Base-by-base conservation (phyloP, 768 basidiomycete species). In the Trametes villosa region DNA sequence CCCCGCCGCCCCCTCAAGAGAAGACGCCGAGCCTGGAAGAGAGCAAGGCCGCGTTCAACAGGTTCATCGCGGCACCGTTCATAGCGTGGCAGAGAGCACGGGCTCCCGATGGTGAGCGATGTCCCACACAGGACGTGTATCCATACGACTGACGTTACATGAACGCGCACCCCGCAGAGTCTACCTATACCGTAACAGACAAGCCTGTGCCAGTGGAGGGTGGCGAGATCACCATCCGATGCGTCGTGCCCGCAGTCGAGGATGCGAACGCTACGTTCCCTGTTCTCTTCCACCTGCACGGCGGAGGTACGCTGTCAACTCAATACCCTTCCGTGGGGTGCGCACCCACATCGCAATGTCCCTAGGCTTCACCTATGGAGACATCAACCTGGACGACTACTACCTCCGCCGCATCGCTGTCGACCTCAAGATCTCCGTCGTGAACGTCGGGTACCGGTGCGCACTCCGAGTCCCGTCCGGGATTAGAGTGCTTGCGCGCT, bases 361-460 rank as follows among this genome's bases (percentile, higher is more conserved):
- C 1, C 8, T 18, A 66, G 65, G 65, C 15, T 66, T 33, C 31
- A 40, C 34, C n/a, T 18, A 50, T 13, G 65, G 65, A 0, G 26
- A 4, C 24, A n/a, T 63, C 9, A 49, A 68, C 8, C n/a, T 63
- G 9, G 67, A 71, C 50, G 71, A 71, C 27, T 53, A 49, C 29
- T 18, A 54, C 27, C 63, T 72, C 15, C 53, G 65, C 15, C 53
- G 27, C 17, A 6, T 70, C 46, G 38, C 49, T 20, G 65, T 66
- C 15, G 59, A 68, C 4, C 42, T 65, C 4, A 33, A 53, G 12
- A 38, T 72, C 9, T 62, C 59, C 18, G 63, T 66, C 18, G 66
- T 71, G 20, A 67, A 57, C 38, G 58, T 63, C 3, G 65, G 53
- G 4, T 65, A 65, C 47, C 46, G 63, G 63, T 65, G 15, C 13